Percentiles rank a stretch among this genome's conserved stretches.
These are phyloP conservation scores for Boletales sp. DNA, from an alignment of 768 basidiomycete genomes.

Conservation along the genomic window DNA sequence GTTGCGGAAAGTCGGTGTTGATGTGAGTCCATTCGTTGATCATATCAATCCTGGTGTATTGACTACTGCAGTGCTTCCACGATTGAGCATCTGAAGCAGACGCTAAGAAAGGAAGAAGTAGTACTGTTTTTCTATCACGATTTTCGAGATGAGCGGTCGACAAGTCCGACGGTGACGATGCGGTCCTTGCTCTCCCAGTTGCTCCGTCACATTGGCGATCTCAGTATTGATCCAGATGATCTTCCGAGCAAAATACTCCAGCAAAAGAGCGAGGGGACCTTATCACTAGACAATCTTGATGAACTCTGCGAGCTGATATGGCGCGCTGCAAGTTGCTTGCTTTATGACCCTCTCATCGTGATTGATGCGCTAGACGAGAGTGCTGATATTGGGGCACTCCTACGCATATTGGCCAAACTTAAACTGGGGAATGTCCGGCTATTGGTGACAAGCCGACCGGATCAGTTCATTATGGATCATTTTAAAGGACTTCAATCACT, in stretches of 20 bases:
- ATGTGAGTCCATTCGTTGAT: not conserved
- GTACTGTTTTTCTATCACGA: conserved; percentile 2
- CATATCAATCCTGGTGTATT: not conserved
- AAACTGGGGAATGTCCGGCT: not conserved
- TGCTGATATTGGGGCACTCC: not conserved
- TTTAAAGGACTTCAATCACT: not conserved
- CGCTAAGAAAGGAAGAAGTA: not conserved
- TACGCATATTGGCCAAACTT: not conserved
- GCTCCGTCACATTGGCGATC: not conserved
- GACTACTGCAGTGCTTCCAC: not conserved
- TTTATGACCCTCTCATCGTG: conserved; percentile 1
- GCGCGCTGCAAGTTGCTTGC: not conserved
- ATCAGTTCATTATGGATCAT: not conserved
- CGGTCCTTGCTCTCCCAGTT: conserved; percentile 5
- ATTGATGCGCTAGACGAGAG: conserved; percentile 12
- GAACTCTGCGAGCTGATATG: not conserved
- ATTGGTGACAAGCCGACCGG: not conserved
- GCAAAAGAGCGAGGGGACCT: not conserved
- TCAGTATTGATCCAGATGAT: not conserved
- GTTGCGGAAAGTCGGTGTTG: conserved; percentile 1
- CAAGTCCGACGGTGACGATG: not conserved
- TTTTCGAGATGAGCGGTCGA: conserved; percentile 2
- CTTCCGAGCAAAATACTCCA: not conserved
- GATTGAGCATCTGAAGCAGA: not conserved
- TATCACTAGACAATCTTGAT: not conserved